A percentile compares a stretch with the other conserved stretches of the same genome.
Evolutionary conservation across 805 yeast genomes (phyloP).

Genomic region (Starmera pachycereana): DNA sequence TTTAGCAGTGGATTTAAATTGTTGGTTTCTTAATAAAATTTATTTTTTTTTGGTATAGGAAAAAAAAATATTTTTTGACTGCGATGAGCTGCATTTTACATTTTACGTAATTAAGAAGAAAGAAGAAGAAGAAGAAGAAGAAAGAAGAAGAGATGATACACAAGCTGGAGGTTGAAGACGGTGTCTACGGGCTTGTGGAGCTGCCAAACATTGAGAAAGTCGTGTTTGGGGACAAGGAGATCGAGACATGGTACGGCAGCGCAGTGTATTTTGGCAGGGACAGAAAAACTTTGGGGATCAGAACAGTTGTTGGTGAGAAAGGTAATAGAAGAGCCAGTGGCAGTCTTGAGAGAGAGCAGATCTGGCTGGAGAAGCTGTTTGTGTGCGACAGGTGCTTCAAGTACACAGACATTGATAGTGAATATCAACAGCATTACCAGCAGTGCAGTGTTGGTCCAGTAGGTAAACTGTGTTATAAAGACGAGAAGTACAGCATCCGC

Average conservation of each 20-base stretch:
- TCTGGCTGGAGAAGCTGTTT: slow-evolving; percentile 52
- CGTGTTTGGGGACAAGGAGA: slow-evolving; percentile 53
- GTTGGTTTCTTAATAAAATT: too few species aligned
- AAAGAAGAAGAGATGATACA: slow-evolving; percentile 5
- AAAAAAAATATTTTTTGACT: not conserved
- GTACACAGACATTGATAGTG: slow-evolving; percentile 42
- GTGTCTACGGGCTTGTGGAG: slow-evolving; percentile 51
- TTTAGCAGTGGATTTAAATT: not conserved
- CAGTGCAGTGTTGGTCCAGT: slow-evolving; percentile 42
- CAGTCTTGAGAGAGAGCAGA: slow-evolving; percentile 4
- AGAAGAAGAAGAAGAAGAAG: too few species aligned
- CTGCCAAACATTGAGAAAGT: slow-evolving; percentile 56
- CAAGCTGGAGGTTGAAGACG: slow-evolving; percentile 24
- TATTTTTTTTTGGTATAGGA: not conserved
- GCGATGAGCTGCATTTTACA: slow-evolving; percentile 9
- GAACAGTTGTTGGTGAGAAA: too few species aligned
- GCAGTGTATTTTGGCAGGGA: slow-evolving; percentile 59
- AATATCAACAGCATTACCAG: slow-evolving; percentile 39
- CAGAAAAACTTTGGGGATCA: slow-evolving; percentile 32
- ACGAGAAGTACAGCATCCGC: slow-evolving; percentile 43
- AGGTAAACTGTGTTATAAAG: slow-evolving; percentile 64
- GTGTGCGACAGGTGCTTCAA: slow-evolving; percentile 83
- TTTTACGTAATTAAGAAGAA: too few species aligned
- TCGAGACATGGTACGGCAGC: slow-evolving; percentile 85
- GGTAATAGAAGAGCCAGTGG: too few species aligned